Base-by-base conservation (phyloP, 768 basidiomycete species). In the Tricholoma sp. region DNA sequence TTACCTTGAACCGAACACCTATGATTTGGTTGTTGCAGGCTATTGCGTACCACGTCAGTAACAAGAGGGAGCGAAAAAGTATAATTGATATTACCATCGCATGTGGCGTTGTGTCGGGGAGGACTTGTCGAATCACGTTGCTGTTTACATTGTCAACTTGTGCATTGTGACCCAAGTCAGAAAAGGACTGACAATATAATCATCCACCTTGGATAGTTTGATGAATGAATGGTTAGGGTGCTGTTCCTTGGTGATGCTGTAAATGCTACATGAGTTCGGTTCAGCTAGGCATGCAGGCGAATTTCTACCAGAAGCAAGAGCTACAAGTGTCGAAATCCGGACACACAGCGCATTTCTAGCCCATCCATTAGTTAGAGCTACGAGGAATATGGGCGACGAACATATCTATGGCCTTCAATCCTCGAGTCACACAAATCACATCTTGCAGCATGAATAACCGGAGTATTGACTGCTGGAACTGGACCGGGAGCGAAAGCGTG, bases 241-340 rank as follows among this genome's bases (percentile, higher is more conserved):
- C 54, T 91, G 88, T 62, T 86, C 83, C 17, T 68, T 56, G 0
- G 82, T 85, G 52, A 91, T 90, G 58, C 81, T 87, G 47, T 11
- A 32, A 34, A 39, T 17, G 17, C 17, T 41, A 15, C 34, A 45
- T 31, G 44, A 45, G 44, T 49, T 37, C 59, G 55, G 17, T 50
- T 53, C 50, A 51, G 7, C n/a, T 33, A 18, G 28, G 50, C 41
- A 6, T 7, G 17, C 45, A 12, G 11, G 48, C 33, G 15, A 36
- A 24, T 6, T 62, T 73, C 48, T 65, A 86, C 81, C 72, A 74
- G 70, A 87, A 91, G 71, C 92, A 94, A 13, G 76, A 69, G 13
- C 69, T 65, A 64, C 92, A 94, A 8, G 84, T 80, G 61, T 94
- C 91, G 61, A 84, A 94, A 65, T 94, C 90, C n/a, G 91, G 90